A percentile compares a stretch with the other conserved stretches of the same genome.
Evolutionary conservation across 2,329 filamentous ascomycete species (phyloP).

Genomic region (Diaporthe citriasiana): DNA sequence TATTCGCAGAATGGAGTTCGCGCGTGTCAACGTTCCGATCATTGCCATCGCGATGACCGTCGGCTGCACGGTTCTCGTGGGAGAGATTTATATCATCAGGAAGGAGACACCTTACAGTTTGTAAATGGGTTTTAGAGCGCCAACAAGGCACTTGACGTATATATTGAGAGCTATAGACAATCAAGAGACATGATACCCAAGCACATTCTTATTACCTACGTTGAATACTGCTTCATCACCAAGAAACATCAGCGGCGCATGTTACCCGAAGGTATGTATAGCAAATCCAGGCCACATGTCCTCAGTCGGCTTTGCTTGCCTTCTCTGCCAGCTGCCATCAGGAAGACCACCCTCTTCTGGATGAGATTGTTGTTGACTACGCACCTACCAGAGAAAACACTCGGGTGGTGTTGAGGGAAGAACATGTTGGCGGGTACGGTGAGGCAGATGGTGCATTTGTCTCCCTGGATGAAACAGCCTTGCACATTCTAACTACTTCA

Average conservation of each 20-base stretch:
- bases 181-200: background rate
- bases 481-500: too few species aligned
- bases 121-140: background rate
- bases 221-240: background rate
- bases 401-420: too few species aligned
- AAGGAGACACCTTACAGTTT: slow-evolving; percentile 53
- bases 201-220: background rate
- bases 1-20: slow-evolving; percentile 75
- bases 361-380: too few species aligned
- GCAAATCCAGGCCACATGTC: too few species aligned
- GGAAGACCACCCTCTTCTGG: too few species aligned
- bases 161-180: background rate
- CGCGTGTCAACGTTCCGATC: slow-evolving; percentile 77
- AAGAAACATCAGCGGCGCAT: background rate
- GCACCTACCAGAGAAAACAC: too few species aligned
- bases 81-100: slow-evolving; percentile 73
- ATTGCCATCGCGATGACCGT: slow-evolving; percentile 78
- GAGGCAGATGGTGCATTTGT: too few species aligned
- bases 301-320: too few species aligned
- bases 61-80: slow-evolving; percentile 72
- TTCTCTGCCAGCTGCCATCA: too few species aligned
- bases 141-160: background rate
- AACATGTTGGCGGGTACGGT: too few species aligned
- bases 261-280: too few species aligned
- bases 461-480: too few species aligned